Evolutionary conservation across 2,329 filamentous ascomycete genomes (phyloP).

Genomic region (Venturia pyrina): DNA sequence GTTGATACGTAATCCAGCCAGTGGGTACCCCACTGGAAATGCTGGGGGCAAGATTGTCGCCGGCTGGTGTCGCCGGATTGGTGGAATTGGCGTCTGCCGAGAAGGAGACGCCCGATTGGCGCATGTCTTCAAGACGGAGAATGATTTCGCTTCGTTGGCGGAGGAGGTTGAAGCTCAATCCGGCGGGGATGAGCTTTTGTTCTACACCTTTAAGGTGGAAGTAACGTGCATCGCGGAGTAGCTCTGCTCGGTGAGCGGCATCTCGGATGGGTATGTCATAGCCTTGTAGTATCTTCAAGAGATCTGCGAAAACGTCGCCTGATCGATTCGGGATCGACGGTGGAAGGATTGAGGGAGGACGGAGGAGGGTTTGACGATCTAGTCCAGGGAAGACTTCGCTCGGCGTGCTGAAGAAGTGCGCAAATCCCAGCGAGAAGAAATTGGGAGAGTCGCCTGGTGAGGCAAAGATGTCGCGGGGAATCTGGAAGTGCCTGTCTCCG

Average conservation of each 20-base stretch:
- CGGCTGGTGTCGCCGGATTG: not conserved
- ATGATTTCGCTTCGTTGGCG: conserved; percentile 63
- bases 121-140: conserved; percentile 74
- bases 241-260: conserved; percentile 64
- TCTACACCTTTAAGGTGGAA: conserved; percentile 89
- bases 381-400: conserved; percentile 79
- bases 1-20: conserved; percentile 66
- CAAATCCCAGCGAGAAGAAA: conserved; percentile 88
- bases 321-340: conserved; percentile 72
- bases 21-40: conserved; percentile 13
- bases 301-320: conserved; percentile 73
- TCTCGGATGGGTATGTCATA: conserved; percentile 70
- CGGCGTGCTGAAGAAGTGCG: conserved; percentile 73
- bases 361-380: conserved; percentile 64
- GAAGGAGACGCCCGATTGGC: conserved; percentile 72
- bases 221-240: conserved; percentile 81
- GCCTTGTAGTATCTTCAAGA: conserved; percentile 72
- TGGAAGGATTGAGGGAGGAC: conserved; percentile 77
- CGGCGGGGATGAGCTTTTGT: conserved; percentile 71
- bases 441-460: conserved; percentile 86
- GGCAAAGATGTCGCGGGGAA: conserved; percentile 78
- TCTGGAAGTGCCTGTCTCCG: conserved; percentile 76
- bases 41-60: conserved; percentile 16
- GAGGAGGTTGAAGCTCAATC: conserved; percentile 63
- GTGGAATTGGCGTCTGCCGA: conserved; percentile 34